Conservation (phyloP, 1,284 basidiomycete species). For the Leccinum insigne region DNA sequence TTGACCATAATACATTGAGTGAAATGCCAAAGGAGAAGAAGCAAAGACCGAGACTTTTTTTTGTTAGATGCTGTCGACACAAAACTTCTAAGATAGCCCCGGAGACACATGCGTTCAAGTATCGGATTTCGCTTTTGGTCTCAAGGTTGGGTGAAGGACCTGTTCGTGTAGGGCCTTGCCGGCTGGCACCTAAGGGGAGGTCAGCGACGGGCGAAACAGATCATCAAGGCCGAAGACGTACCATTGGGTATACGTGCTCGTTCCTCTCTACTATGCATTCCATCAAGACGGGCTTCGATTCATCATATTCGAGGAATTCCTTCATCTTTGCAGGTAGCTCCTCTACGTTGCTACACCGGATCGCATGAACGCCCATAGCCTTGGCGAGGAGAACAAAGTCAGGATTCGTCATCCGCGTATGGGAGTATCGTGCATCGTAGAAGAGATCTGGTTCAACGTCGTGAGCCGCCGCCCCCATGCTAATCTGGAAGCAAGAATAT, state of each 20-base stretch:
- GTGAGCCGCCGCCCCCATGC: conserved; percentile 1
- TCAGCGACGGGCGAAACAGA: conserved; percentile 7
- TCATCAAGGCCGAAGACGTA: conserved; percentile 33
- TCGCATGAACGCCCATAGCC: conserved; percentile 91
- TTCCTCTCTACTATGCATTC: conserved; percentile 87
- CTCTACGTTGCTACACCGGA: conserved; percentile 68
- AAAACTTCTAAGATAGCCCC: neutral
- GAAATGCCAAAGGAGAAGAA: conserved; percentile 6
- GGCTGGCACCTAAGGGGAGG: conserved; percentile 62
- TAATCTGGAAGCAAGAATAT: conserved; percentile 19
- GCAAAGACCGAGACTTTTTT: neutral
- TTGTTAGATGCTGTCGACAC: neutral
- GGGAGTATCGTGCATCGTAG: conserved; percentile 93
- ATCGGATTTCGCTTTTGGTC: conserved; percentile 28
- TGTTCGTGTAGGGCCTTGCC: conserved; percentile 93
- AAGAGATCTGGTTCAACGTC: conserved; percentile 72
- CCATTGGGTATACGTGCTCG: conserved; percentile 97
- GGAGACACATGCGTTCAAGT: conserved; percentile 13
- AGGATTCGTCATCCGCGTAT: conserved; percentile 94
- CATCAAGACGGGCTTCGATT: conserved; percentile 83
- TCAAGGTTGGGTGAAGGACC: conserved; percentile 60
- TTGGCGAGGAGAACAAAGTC: conserved; percentile 90
- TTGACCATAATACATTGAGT: conserved; percentile 22
- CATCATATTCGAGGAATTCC: conserved; percentile 97
- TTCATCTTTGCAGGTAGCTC: conserved; percentile 96